Evolutionary conservation across 1,284 basidiomycete genomes (phyloP).

Genomic region (Sanguinoderma infundibulare): DNA sequence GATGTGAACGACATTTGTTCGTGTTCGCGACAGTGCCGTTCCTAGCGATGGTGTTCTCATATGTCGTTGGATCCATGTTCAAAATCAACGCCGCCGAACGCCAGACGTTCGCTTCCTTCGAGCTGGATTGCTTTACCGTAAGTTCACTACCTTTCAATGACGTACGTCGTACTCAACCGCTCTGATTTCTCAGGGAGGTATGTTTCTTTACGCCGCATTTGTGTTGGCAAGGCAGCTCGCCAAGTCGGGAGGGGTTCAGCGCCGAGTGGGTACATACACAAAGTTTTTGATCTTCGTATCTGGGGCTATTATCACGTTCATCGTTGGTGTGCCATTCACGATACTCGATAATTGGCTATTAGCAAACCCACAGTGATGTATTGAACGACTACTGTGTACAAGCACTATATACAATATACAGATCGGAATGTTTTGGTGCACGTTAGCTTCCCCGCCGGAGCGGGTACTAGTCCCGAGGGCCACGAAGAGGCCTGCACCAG

Average conservation of each 20-base stretch:
- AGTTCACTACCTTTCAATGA: too few relatives aligned
- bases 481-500: constrained; percentile 17
- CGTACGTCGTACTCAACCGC: too few relatives aligned
- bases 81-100: neutral
- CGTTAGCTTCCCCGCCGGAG: constrained; percentile 13
- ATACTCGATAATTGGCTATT: neutral
- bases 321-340: too few relatives aligned
- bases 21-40: neutral
- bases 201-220: too few relatives aligned
- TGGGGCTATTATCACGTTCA: too few relatives aligned
- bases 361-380: too few relatives aligned
- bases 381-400: neutral
- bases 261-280: too few relatives aligned
- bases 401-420: neutral
- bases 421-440: constrained; percentile 6
- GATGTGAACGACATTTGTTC: neutral
- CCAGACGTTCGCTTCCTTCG: neutral
- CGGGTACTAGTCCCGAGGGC: constrained; percentile 19
- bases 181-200: too few relatives aligned
- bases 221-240: too few relatives aligned
- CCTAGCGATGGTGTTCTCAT: neutral
- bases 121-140: neutral
- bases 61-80: neutral
- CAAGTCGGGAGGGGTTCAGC: too few relatives aligned
- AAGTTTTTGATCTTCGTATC: too few relatives aligned